Percentiles rank a stretch among this genome's conserved stretches.
These are phyloP conservation scores for Cystobasidiaceae sp. DNA, from an alignment of 1,284 basidiomycete genomes.

Conservation along the genomic window DNA sequence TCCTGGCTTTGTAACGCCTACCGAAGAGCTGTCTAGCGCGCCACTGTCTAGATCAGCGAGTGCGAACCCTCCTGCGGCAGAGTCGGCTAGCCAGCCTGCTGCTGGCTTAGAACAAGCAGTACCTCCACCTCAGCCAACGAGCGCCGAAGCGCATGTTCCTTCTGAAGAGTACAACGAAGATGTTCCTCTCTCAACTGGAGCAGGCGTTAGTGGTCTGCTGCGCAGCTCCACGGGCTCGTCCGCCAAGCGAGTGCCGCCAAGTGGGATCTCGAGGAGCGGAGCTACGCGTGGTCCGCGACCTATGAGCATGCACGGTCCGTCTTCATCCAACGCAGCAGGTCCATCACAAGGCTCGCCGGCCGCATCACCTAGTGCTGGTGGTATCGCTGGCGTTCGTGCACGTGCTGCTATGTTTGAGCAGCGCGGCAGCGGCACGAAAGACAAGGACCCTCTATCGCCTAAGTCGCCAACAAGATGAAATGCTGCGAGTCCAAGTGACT, in stretches of 20 bases:
- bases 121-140: background rate
- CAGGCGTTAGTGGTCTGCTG: background rate
- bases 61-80: too few relatives aligned
- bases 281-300: slow-evolving; percentile 22
- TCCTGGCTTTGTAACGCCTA: slow-evolving; percentile 15
- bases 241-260: background rate
- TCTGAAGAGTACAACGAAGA: too few relatives aligned
- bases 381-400: slow-evolving; percentile 13
- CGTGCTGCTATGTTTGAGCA: slow-evolving; percentile 30
- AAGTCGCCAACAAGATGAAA: too few relatives aligned
- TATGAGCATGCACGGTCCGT: slow-evolving; percentile 7
- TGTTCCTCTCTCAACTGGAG: too few relatives aligned
- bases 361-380: too few relatives aligned
- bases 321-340: background rate
- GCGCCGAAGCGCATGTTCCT: background rate
- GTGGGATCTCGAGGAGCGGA: background rate
- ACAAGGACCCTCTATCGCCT: background rate
- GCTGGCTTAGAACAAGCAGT: background rate
- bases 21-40: slow-evolving; percentile 10
- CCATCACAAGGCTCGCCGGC: background rate
- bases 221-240: slow-evolving; percentile 13
- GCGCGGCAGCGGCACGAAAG: too few relatives aligned
- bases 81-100: too few relatives aligned
- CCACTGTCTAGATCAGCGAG: too few relatives aligned
- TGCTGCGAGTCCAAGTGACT: too few relatives aligned